Evolutionary conservation across 2,329 filamentous ascomycete species (phyloP), one percentile per base, ranked within the genome.

Genomic region (Alternaria conjuncta): DNA sequence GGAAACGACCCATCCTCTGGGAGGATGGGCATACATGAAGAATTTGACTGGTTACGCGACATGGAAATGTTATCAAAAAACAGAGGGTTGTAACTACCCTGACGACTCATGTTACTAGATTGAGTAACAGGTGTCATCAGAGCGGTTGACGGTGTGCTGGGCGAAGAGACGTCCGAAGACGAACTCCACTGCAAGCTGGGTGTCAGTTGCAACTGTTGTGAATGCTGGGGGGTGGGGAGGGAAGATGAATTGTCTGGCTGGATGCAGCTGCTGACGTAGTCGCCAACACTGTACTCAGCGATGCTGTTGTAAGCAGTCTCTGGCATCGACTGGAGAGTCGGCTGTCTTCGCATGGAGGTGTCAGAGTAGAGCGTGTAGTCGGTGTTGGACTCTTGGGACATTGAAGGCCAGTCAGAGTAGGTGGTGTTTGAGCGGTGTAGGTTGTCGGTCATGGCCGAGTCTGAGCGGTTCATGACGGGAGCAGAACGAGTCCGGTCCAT

Each of bases 51-150:
- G 72, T 82, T 73, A 54, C 80, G 80, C 74, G 82, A 73, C 82
- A 84, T 83, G 64, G 79, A 78, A 68, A 82, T 71, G 60, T 76
- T 73, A 72, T 79, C 79, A 72, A 76, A 74, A 70, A 83, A 79
- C 61, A 76, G 76, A 47, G 78, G 74, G 71, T 79, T 80, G 70
- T 78, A 75, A 73, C 83, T 85, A 72, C 76, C 77, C 66, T 83
- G 77, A 70, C 83, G 80, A 71, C 82, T 84, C 82, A 85, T 82
- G 60, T 74, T 75, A 75, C 78, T 80, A 54, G 77, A 73, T 47
- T 75, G 71, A 74, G 78, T 78, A 70, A 80, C 72, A 64, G 75
- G 75, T 50, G 79, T 80, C 73, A 79, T 74, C 63, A 79, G 71
- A 66, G 74, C 74, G 67, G 77, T 75, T 46, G 75, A 74, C 45